Evolutionary conservation across 2,329 filamentous ascomycete genomes (phyloP), one percentile per base, ranked within the genome.

Genomic region (Apiospora aurea): DNA sequence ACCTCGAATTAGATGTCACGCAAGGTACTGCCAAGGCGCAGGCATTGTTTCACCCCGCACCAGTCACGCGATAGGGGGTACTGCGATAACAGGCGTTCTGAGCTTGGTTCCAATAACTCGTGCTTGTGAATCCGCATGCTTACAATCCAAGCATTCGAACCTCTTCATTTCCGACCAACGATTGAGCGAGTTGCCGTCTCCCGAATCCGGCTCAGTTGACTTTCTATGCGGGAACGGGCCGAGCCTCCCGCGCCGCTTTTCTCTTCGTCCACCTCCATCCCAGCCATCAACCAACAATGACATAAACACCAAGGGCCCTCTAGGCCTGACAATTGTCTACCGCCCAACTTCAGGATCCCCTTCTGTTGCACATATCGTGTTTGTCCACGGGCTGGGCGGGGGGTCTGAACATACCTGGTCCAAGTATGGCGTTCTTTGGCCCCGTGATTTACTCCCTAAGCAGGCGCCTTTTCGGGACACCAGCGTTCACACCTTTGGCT

Each of bases 331-430:
- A 3, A 61, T 29, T 21, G 26, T 61, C 18, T 6, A 61, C 26
- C 26, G 26, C 0, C 29, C 53, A 11, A 4, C 53, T 2, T 34
- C 16, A 1, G 51, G 29, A 18, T 2, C 18, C 2, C 1, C 14
- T 1, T 3, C 26, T 0, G 29, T 16, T 4, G 61, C 79, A n/a
- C 80, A 81, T 70, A 76, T 83, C 61, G 75, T 83, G 49, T 84
- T 83, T 69, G 77, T 85, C 10, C 83, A 85, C 74, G 83, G 83
- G 6, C 77, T 84, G 5, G 81, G 81, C 2, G 83, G 83, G 6
- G 75, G 77, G 41, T 82, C 82, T 7, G 75, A 78, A 4, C 80
- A 81, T 71, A 84, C 83, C 71, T 85, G 84, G 71, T 49, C 69
- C 1, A 67, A 72, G 41, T 49, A 71, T 44, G 57, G 67, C 29